Conservation (phyloP, 2,329 filamentous ascomycete species). For the Monilinia polystroma region DNA sequence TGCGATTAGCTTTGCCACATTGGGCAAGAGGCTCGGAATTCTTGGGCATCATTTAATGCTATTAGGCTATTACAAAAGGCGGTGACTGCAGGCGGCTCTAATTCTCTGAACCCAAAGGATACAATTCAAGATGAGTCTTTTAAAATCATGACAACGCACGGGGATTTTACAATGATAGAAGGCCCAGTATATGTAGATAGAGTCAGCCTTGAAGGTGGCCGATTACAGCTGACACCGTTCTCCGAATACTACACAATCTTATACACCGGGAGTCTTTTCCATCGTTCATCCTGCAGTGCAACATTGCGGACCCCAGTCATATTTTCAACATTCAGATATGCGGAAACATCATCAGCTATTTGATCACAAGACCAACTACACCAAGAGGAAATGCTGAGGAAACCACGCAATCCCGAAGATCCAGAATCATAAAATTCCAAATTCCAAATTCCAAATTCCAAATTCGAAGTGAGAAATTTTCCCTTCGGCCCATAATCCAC, state of each 20-base stretch:
- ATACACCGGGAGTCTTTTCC: not conserved
- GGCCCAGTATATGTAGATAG: constrained; percentile 24
- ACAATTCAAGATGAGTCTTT: constrained; percentile 13
- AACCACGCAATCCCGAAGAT: constrained; percentile 9
- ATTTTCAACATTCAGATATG: constrained; percentile 10
- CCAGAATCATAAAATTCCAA: constrained; percentile 6
- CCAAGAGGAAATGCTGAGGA: constrained; percentile 20
- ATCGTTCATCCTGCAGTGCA: constrained; percentile 21
- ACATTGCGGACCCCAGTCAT: constrained; percentile 9
- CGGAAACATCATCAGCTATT: constrained; percentile 16
- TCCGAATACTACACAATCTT: constrained; percentile 9
- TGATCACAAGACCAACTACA: constrained; percentile 24
- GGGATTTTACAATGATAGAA: constrained; percentile 4
- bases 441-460: not conserved
- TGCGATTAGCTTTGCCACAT: constrained; percentile 25
- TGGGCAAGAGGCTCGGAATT: constrained; percentile 24
- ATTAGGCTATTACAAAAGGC: constrained; percentile 23
- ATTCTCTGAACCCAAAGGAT: constrained; percentile 3
- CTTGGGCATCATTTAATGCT: constrained; percentile 23
- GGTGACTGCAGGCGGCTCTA: constrained; percentile 22
- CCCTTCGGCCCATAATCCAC: constrained; percentile 17
- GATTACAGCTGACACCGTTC: constrained; percentile 18
- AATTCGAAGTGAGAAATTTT: constrained; percentile 3
- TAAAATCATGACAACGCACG: constrained; percentile 20
- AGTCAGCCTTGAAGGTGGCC: constrained; percentile 15